A percentile compares a stretch with the other conserved stretches of the same genome.
phyloP scores from a whole-genome alignment of 441 rosid genomes.

The Bruguiera hainesii region DNA sequence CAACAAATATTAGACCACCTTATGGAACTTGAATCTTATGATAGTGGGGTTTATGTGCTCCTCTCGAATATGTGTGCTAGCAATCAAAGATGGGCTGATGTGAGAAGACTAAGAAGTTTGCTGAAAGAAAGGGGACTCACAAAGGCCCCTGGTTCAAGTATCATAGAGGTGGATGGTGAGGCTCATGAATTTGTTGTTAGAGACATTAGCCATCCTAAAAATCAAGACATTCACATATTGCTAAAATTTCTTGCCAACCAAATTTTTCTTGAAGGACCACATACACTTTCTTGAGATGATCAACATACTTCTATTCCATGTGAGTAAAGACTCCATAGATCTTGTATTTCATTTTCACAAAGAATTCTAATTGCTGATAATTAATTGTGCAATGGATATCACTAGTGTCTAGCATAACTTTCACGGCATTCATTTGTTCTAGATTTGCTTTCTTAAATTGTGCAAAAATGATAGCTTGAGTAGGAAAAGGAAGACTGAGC shows the following conservation, averaged over 20 bases:
- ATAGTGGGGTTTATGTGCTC: constrained; percentile 63
- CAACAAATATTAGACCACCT: constrained; percentile 41
- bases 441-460: neutral
- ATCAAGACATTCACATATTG: constrained; percentile 2
- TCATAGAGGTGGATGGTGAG: constrained; percentile 49
- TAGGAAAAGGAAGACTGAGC: neutral
- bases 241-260: constrained; percentile 10
- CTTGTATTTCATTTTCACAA: neutral
- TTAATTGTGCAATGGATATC: too few relatives aligned
- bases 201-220: constrained; percentile 44
- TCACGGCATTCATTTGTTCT: neutral
- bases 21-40: constrained; percentile 52
- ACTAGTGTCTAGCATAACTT: too few relatives aligned
- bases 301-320: neutral
- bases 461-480: neutral
- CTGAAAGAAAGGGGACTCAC: constrained; percentile 53
- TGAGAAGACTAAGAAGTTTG: constrained; percentile 46
- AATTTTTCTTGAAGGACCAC: constrained; percentile 8
- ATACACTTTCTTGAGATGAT: constrained; percentile 1
- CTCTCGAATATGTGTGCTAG: constrained; percentile 57
- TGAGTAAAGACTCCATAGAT: neutral
- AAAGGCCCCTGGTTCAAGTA: constrained; percentile 65
- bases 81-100: constrained; percentile 51
- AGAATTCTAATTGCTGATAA: neutral
- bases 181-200: constrained; percentile 54